These are phyloP conservation scores for Ascochyta pisi DNA, from an alignment of 2,329 filamentous ascomycete species.

Conservation along the genomic window DNA sequence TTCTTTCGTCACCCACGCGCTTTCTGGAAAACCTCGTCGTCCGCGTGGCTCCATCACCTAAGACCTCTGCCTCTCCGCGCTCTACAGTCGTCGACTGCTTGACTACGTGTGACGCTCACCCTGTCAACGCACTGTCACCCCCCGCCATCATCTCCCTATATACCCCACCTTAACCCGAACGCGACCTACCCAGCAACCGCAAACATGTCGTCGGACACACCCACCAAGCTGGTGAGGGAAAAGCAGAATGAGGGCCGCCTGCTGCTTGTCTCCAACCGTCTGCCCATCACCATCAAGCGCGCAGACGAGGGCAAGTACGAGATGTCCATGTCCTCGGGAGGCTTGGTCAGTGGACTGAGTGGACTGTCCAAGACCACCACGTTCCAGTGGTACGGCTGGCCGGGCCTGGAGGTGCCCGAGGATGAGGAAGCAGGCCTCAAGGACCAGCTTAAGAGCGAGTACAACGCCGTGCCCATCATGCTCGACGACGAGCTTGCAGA, in stretches of 20 bases:
- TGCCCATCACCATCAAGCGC: constrained; percentile 96
- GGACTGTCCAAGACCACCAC: constrained; percentile 90
- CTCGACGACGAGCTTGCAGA: constrained; percentile 93
- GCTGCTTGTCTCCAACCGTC: constrained; percentile 89
- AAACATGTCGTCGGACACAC: constrained; percentile 38
- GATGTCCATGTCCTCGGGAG: constrained; percentile 96
- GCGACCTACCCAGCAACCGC: constrained; percentile 2
- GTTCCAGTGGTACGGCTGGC: constrained; percentile 99
- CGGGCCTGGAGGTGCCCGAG: constrained; percentile 88
- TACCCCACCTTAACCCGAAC: constrained; percentile 10
- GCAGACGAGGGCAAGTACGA: constrained; percentile 89
- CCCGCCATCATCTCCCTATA: constrained; percentile 10
- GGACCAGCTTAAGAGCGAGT: constrained; percentile 81
- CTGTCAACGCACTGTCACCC: not conserved
- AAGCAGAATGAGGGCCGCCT: constrained; percentile 59
- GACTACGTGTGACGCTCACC: not conserved
- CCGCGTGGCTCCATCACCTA: constrained; percentile 1
- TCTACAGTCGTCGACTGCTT: not conserved
- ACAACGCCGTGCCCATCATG: constrained; percentile 89
- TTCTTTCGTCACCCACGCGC: constrained; percentile 40
- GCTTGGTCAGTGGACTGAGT: constrained; percentile 90
- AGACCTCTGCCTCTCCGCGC: not conserved
- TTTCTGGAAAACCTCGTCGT: constrained; percentile 6
- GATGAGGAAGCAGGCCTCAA: constrained; percentile 77
- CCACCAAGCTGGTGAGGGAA: constrained; percentile 37